Conservation (phyloP, 1,139 yeast species). For the Insectozyma bohioensis region DNA sequence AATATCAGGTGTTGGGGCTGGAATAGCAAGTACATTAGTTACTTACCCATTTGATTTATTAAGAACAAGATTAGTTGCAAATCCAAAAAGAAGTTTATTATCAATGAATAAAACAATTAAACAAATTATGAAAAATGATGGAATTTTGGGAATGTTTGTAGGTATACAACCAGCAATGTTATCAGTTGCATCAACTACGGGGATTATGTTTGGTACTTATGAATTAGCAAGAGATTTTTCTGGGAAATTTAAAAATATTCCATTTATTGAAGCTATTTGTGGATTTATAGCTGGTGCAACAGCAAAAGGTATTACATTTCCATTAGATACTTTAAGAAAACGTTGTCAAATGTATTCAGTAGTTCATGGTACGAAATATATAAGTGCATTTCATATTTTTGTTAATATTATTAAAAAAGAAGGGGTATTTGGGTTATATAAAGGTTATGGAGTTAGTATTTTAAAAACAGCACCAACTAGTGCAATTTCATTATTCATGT, state of each 20-base stretch:
- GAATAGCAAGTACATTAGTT: constrained; percentile 63
- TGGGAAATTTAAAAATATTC: constrained; percentile 26
- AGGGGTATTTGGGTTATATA: constrained; percentile 68
- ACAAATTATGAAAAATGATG: constrained; percentile 48
- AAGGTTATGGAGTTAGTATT: constrained; percentile 68
- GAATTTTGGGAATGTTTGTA: constrained; percentile 56
- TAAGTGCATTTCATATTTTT: constrained; percentile 20
- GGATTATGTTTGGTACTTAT: constrained; percentile 68
- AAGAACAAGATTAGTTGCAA: constrained; percentile 79
- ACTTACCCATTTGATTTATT: constrained; percentile 90
- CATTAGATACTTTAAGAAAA: constrained; percentile 80
- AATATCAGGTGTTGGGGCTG: constrained; percentile 75
- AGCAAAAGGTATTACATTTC: constrained; percentile 76
- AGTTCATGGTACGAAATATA: constrained; percentile 13
- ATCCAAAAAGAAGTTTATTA: constrained; percentile 39
- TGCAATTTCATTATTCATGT: constrained; percentile 72
- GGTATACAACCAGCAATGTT: constrained; percentile 65
- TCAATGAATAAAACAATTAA: constrained; percentile 45
- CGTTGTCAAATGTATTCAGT: constrained; percentile 65
- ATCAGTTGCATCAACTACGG: constrained; percentile 66
- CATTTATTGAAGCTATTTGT: constrained; percentile 60
- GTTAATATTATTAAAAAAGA: constrained; percentile 47
- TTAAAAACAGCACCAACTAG: constrained; percentile 82
- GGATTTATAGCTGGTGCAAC: constrained; percentile 77
- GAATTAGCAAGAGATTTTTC: constrained; percentile 43